Percentiles rank a stretch among this genome's conserved stretches.
Conservation (phyloP, 2,329 filamentous ascomycete species). For the Exophiala dermatitidis region DNA sequence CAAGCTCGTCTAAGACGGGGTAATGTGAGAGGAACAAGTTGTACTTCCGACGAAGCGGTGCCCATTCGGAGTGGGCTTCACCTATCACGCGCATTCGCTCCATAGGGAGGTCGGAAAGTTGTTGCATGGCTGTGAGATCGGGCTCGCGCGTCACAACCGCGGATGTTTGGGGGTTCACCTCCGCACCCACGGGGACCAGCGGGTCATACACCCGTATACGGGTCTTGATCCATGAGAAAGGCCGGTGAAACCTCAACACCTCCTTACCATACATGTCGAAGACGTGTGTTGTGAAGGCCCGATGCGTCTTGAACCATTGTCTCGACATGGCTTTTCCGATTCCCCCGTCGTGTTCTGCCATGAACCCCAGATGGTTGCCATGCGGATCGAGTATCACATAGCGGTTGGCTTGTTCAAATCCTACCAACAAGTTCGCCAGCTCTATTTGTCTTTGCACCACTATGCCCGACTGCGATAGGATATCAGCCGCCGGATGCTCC, state of each 20-base stretch:
- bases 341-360: conserved; percentile 57
- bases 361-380: conserved; percentile 57
- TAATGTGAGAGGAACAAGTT: conserved; percentile 55
- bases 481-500: conserved; percentile 50
- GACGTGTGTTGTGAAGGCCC: conserved; percentile 58
- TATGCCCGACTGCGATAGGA: conserved; percentile 55
- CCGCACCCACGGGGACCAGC: too few species aligned
- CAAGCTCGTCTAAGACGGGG: conserved; percentile 32
- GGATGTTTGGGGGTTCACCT: too few species aligned
- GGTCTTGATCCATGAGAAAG: conserved; percentile 58
- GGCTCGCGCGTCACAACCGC: too few species aligned
- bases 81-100: conserved; percentile 57
- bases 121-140: conserved; percentile 40
- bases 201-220: conserved; percentile 52
- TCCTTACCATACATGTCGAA: conserved; percentile 56
- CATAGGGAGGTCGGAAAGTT: conserved; percentile 48
- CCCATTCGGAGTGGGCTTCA: conserved; percentile 58
- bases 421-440: conserved; percentile 59
- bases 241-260: conserved; percentile 55
- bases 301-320: conserved; percentile 56
- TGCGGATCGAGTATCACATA: conserved; percentile 60
- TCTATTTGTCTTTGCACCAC: conserved; percentile 58
- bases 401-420: conserved; percentile 60
- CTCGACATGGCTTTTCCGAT: conserved; percentile 50
- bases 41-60: conserved; percentile 55